Evolutionary conservation across 169 alveolate genomes (phyloP).

Genomic region (Hammondia hammondi): DNA sequence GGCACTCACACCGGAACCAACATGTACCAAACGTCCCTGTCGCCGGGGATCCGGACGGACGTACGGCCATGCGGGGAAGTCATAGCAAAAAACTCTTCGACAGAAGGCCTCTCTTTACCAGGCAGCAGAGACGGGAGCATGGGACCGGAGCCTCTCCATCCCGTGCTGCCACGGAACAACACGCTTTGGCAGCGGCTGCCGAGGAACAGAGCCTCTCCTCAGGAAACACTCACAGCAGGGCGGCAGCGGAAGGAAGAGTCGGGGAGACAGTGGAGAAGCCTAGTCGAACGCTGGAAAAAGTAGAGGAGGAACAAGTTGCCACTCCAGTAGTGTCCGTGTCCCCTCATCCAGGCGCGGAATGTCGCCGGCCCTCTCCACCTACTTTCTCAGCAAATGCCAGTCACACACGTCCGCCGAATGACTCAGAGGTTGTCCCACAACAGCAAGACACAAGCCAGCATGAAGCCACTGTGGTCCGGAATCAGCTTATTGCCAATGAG

Average conservation of each 20-base stretch:
- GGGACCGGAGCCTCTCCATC: no score
- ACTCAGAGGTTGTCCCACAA: background rate
- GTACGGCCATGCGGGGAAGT: background rate
- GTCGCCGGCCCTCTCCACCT: slow-evolving; percentile 7
- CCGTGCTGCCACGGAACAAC: no score
- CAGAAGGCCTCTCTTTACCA: background rate
- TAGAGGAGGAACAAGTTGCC: background rate
- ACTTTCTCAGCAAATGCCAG: background rate
- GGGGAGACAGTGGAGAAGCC: background rate
- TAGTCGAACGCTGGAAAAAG: background rate
- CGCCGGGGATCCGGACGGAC: background rate
- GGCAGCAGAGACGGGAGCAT: background rate
- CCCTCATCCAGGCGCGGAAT: background rate
- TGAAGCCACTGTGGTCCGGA: no score
- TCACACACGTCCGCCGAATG: background rate
- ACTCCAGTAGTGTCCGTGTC: background rate
- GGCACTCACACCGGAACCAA: background rate
- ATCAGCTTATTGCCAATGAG: no score
- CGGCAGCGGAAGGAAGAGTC: background rate
- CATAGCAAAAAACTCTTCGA: background rate
- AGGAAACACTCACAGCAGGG: background rate
- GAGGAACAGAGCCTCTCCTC: background rate
- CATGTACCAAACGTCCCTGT: background rate
- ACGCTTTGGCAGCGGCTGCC: background rate
- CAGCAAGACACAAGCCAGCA: background rate